Evolutionary conservation across 352 stramenopile species (phyloP).

Genomic region (Globisporangium nodosum): DNA sequence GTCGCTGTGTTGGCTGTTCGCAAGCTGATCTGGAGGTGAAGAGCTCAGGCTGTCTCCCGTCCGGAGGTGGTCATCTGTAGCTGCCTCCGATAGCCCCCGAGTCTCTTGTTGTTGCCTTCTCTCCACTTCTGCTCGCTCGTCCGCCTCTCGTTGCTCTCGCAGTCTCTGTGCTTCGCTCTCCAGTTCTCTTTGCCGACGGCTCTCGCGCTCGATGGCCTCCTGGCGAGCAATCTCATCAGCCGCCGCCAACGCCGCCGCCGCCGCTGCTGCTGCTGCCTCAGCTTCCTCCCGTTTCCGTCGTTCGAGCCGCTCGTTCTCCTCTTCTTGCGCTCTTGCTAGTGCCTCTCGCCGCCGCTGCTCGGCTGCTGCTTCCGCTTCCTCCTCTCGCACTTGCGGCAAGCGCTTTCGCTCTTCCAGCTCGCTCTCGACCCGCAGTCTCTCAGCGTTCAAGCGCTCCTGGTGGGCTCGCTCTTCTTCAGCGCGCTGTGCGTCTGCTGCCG

Average conservation of each 20-base stretch:
- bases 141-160: slow-evolving; percentile 1
- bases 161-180: slow-evolving; percentile 7
- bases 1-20: too few species aligned
- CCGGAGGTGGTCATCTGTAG: too few species aligned
- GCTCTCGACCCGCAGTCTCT: slow-evolving; percentile 17
- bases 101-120: not conserved
- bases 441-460: slow-evolving; percentile 18
- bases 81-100: not conserved
- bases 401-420: slow-evolving; percentile 13
- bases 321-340: slow-evolving; percentile 11
- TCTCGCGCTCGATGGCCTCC: not conserved
- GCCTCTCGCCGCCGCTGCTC: slow-evolving; percentile 18
- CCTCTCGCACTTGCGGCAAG: slow-evolving; percentile 8
- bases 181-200: slow-evolving; percentile 4
- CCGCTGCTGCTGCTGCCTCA: not conserved
- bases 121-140: not conserved
- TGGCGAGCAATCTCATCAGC: not conserved
- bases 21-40: too few species aligned
- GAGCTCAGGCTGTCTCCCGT: too few species aligned
- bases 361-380: slow-evolving; percentile 20
- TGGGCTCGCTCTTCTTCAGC: slow-evolving; percentile 12
- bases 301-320: not conserved
- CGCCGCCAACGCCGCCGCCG: not conserved
- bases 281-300: not conserved
- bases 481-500: not conserved